These are phyloP conservation scores for Cafeteria roenbergensis DNA, from an alignment of 108 stramenopile genomes.

Conservation along the genomic window DNA sequence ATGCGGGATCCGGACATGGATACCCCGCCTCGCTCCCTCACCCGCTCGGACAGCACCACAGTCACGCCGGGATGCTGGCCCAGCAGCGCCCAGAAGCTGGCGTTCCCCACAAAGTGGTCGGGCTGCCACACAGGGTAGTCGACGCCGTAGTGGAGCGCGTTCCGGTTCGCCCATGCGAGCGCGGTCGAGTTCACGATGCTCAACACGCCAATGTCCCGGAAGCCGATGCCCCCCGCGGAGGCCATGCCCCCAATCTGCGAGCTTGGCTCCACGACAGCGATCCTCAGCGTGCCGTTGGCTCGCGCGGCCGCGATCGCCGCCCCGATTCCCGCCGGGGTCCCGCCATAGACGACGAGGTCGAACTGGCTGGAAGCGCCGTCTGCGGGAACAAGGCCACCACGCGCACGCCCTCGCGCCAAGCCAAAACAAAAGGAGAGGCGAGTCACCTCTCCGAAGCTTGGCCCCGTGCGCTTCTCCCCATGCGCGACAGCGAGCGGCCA, in stretches of 20 bases:
- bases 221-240: background rate
- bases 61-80: too few relatives aligned
- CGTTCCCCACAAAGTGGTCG: background rate
- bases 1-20: background rate
- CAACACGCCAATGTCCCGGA: background rate
- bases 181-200: background rate
- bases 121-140: background rate
- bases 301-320: background rate
- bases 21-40: background rate
- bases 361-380: too few relatives aligned
- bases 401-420: too few relatives aligned
- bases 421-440: too few relatives aligned
- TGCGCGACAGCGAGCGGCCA: too few relatives aligned
- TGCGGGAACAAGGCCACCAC: too few relatives aligned
- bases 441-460: too few relatives aligned
- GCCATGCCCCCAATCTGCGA: background rate
- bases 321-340: background rate
- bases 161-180: background rate
- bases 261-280: background rate
- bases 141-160: background rate
- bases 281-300: background rate
- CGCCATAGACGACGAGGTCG: slow-evolving; percentile 3
- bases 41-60: too few relatives aligned
- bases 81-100: background rate
- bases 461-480: too few relatives aligned